These are phyloP conservation scores for Botrytis porri DNA, from an alignment of 2,329 filamentous ascomycete species.

Conservation along the genomic window DNA sequence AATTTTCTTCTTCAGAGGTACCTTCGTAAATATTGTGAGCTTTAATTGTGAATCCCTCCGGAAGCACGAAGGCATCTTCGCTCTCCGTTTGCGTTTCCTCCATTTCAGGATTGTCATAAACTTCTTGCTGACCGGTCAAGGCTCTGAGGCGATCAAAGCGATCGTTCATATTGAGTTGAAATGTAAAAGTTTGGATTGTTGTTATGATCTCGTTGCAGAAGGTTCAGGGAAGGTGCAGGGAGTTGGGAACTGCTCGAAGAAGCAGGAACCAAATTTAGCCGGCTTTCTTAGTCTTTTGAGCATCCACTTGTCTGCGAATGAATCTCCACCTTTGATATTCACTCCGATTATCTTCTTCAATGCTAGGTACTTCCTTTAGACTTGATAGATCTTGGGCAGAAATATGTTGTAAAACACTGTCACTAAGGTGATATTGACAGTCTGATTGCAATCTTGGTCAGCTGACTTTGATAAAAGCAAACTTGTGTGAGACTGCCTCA, in stretches of 20 bases:
- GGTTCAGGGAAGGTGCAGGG: not conserved
- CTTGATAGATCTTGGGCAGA: not conserved
- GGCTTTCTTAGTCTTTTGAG: not conserved
- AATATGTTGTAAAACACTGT: not conserved
- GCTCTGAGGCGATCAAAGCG: constrained; percentile 7
- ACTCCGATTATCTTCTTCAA: not conserved
- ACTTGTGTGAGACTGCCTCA: not conserved
- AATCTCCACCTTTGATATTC: not conserved
- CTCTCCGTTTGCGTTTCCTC: not conserved
- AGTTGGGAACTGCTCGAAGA: not conserved
- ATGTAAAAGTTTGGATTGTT: not conserved
- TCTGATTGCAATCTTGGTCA: not conserved
- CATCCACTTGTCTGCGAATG: not conserved
- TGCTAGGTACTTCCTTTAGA: not conserved
- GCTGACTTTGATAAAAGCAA: not conserved
- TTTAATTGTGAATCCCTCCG: not conserved
- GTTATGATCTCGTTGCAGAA: not conserved
- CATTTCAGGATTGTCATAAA: not conserved
- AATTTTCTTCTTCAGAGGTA: not conserved
- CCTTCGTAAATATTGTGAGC: constrained; percentile 16
- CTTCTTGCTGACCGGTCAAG: constrained; percentile 9
- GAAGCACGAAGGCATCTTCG: constrained; percentile 2
- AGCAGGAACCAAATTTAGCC: not conserved
- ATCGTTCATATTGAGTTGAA: not conserved
- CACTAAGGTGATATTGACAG: not conserved